Percentiles rank a stretch among this genome's conserved stretches.
Conservation (phyloP, 257 asterid genomes). For the Linaria vulgaris region DNA sequence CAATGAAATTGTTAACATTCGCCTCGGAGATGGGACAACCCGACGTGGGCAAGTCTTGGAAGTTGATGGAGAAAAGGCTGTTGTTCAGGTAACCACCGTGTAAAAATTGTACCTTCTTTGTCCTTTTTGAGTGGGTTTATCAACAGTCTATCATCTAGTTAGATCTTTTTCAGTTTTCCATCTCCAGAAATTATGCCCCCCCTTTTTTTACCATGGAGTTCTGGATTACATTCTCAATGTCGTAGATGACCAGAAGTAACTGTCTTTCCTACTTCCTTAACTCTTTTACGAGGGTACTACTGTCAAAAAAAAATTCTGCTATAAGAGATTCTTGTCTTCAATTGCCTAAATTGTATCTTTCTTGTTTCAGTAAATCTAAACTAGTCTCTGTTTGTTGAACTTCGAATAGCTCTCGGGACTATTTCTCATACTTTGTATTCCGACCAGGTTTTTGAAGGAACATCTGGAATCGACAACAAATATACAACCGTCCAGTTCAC, state of each 20-base stretch:
- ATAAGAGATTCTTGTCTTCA: neutral
- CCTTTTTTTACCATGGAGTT: neutral
- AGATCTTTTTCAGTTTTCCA: neutral
- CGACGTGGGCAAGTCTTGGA: slow-evolving; percentile 98
- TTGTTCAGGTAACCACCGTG: slow-evolving; percentile 74
- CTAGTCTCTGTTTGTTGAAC: neutral
- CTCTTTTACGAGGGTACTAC: slow-evolving; percentile 19
- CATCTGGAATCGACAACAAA: slow-evolving; percentile 96
- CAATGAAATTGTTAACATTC: slow-evolving; percentile 94
- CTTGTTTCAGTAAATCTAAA: neutral
- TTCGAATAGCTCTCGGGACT: neutral
- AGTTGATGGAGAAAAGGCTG: slow-evolving; percentile 98
- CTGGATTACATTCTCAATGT: slow-evolving; percentile 11
- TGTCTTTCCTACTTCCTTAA: neutral
- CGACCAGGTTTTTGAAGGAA: slow-evolving; percentile 91
- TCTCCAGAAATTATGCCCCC: slow-evolving; percentile 12
- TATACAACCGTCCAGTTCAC: slow-evolving; percentile 96
- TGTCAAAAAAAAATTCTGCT: too few species aligned
- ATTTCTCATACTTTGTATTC: slow-evolving; percentile 19
- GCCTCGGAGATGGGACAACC: slow-evolving; percentile 91
- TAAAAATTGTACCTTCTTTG: neutral
- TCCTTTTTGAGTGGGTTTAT: neutral
- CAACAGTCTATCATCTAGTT: neutral
- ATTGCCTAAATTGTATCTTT: neutral
- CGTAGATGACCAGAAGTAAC: slow-evolving; percentile 1